Conservation (phyloP, 139 green algal genomes). For the Helicosporidium sp. region DNA sequence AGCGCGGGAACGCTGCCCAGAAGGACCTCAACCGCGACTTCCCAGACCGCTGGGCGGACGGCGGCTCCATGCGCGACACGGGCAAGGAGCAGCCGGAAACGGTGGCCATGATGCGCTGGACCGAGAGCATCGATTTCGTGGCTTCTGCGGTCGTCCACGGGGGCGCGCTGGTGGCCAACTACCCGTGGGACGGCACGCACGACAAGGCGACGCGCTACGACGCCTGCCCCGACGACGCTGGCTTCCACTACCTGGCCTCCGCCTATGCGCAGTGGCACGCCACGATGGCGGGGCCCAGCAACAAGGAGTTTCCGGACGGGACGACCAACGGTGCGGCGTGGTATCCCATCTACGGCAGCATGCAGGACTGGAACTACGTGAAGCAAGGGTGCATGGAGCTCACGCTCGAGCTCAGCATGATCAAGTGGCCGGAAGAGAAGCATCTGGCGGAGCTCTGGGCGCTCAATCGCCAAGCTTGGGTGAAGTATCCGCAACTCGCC, state of each 20-base stretch:
- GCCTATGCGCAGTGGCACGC: slow-evolving; percentile 46
- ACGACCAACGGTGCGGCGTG: slow-evolving; percentile 79
- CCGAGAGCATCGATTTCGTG: slow-evolving; percentile 22
- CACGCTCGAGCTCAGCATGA: slow-evolving; percentile 66
- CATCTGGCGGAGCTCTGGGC: slow-evolving; percentile 32
- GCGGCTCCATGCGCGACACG: slow-evolving; percentile 5
- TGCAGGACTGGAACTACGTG: slow-evolving; percentile 84
- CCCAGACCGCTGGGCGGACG: slow-evolving; percentile 41
- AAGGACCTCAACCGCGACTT: slow-evolving; percentile 84
- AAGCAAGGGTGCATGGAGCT: slow-evolving; percentile 48
- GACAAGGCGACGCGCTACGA: slow-evolving; percentile 38
- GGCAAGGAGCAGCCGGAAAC: slow-evolving; percentile 49
- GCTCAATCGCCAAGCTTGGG: slow-evolving; percentile 43
- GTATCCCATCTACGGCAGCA: slow-evolving; percentile 77
- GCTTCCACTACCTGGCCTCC: slow-evolving; percentile 48
- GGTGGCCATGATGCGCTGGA: slow-evolving; percentile 50
- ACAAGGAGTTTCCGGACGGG: slow-evolving; percentile 39
- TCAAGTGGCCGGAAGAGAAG: slow-evolving; percentile 45
- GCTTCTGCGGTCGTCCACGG: slow-evolving; percentile 48
- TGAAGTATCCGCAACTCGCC: slow-evolving; percentile 28
- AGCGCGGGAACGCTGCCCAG: slow-evolving; percentile 34
- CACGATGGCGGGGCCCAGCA: slow-evolving; percentile 23
- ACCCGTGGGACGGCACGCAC: slow-evolving; percentile 54
- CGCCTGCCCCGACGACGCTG: slow-evolving; percentile 46
- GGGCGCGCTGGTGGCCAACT: slow-evolving; percentile 69